Evolutionary conservation across 139 green algal species (phyloP).

Genomic region (Coccomyxa sp.): DNA sequence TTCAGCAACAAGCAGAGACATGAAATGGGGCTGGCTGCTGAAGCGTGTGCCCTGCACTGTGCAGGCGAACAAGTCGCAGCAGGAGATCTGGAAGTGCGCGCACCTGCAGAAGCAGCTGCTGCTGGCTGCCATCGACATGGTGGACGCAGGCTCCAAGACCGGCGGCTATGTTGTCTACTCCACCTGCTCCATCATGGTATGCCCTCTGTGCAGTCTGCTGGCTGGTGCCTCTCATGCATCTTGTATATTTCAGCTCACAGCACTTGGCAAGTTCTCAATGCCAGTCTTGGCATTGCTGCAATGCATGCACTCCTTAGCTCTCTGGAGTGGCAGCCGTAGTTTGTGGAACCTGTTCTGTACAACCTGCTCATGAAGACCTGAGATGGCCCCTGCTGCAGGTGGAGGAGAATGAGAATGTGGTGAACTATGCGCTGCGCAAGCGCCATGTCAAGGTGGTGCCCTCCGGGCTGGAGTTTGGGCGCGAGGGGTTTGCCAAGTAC

Average conservation of each 20-base stretch:
- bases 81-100: slow-evolving; percentile 90
- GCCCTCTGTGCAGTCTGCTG: background rate
- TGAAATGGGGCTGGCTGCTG: no score
- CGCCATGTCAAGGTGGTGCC: slow-evolving; percentile 93
- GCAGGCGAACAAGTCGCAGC: slow-evolving; percentile 65
- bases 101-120: slow-evolving; percentile 98
- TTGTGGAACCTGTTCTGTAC: no score
- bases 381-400: no score
- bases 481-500: slow-evolving; percentile 78
- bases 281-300: no score
- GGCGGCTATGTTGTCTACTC: slow-evolving; percentile 93
- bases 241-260: no score
- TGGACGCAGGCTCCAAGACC: slow-evolving; percentile 78
- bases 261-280: no score
- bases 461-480: slow-evolving; percentile 92
- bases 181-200: slow-evolving; percentile 92
- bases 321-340: no score
- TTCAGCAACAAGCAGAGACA: no score
- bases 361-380: no score
- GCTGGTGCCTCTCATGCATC: no score
- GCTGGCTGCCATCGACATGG: slow-evolving; percentile 94
- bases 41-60: background rate
- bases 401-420: slow-evolving; percentile 97
- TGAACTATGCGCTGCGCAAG: slow-evolving; percentile 97
- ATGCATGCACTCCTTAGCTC: no score